Evolutionary conservation across 2,329 filamentous ascomycete genomes (phyloP), one percentile per base, ranked within the genome.

Genomic region (Diplodia scrobiculata): DNA sequence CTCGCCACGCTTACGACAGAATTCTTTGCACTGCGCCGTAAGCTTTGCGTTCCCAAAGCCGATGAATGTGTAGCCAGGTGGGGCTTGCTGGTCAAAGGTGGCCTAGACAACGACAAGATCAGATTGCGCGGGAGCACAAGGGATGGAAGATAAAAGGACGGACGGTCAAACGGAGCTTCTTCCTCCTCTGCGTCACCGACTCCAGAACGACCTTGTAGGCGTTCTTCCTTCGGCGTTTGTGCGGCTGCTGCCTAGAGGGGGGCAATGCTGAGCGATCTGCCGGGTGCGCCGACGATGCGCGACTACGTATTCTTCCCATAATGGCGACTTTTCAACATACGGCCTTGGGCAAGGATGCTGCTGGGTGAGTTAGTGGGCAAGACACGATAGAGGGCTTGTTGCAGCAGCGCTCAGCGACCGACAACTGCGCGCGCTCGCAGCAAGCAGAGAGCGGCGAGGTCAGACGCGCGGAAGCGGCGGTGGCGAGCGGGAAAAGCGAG

Each of bases 1-100:
- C 47, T 83, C 75, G 32, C 82, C 82, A 70, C 81, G 80, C 71
- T 82, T 81, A 62, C 84, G 80, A 69, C 86, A 87, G 48, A 84
- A 73, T 70, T 88, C 85, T 74, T 87, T 88, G 71, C 76, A 78
- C 66, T 81, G 81, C 54, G 81, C 81, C 19, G 86, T 86, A 58
- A 89, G 79, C 64, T 84, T 81, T 1, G 85, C 84, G 68, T 86
- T 84, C 27, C 86, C 86, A 53, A 84, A 82, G 25, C 84, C 83
- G 59, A 89, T 82, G 71, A 87, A 88, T 0, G 82, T 84, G 72
- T 87, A 88, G n/a, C 85, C 86, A 55, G 76, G 75, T 10, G 85
- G 86, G 25, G 86, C 79, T 69, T 82, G 78, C n/a, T 79, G 76
- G 67, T 82, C 79, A 70, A 85, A 86, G 21, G 83, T 83, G 51